phyloP scores from a whole-genome alignment of 2,329 filamentous ascomycete genomes.

The Talaromyces sp. region DNA sequence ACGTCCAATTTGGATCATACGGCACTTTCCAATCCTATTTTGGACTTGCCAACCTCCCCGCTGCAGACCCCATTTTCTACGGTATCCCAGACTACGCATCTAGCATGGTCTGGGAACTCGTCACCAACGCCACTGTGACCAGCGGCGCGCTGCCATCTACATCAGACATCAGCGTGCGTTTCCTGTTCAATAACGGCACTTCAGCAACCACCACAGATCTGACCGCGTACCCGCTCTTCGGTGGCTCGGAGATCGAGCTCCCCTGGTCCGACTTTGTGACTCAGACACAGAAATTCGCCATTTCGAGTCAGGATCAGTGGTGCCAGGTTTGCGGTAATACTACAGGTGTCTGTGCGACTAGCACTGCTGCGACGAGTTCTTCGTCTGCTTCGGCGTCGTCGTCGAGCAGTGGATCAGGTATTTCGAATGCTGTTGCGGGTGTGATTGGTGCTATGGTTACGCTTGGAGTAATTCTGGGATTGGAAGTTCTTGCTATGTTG shows the following conservation, averaged over 20 bases:
- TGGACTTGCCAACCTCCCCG: conserved; percentile 53
- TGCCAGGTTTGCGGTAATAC: conserved; percentile 72
- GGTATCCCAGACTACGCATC: conserved; percentile 82
- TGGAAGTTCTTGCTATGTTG: conserved; percentile 53
- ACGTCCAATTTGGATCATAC: conserved; percentile 61
- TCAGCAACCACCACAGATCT: conserved; percentile 44
- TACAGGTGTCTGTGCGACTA: conserved; percentile 61
- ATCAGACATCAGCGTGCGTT: conserved; percentile 56
- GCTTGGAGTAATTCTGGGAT: conserved; percentile 58
- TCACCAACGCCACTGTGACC: conserved; percentile 47
- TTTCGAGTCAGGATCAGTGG: conserved; percentile 65
- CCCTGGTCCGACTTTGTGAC: conserved; percentile 66
- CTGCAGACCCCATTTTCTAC: conserved; percentile 60
- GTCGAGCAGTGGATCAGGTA: conserved; percentile 39
- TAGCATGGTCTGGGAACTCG: conserved; percentile 73
- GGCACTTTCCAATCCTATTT: conserved; percentile 61
- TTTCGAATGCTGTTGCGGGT: conserved; percentile 71
- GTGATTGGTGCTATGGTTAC: conserved; percentile 74
- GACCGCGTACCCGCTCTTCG: conserved; percentile 59
- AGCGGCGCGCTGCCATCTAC: conserved; percentile 28
- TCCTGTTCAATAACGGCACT: conserved; percentile 62
- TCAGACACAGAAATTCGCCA: conserved; percentile 63
- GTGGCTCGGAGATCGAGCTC: conserved; percentile 53
- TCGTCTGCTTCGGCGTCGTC: conserved; percentile 18
- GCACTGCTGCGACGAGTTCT: conserved; percentile 9